Base-by-base conservation (phyloP, 2,329 filamentous ascomycete genomes). In the Hypoxylon sp. region DNA sequence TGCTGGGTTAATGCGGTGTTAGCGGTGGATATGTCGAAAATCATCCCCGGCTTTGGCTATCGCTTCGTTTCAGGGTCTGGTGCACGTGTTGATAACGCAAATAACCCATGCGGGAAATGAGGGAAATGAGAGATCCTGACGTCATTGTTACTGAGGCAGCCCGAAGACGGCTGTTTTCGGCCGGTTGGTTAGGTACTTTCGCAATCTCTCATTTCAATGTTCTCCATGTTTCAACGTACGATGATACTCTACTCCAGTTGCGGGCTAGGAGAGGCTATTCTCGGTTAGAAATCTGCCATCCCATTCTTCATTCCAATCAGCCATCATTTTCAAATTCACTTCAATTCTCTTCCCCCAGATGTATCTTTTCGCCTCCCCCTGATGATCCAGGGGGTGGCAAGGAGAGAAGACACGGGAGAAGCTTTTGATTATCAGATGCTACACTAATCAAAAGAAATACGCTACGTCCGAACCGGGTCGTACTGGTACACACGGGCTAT, bases 301-400 rank as follows among this genome's bases (percentile, higher is more conserved):
- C 51, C 42, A 58, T 54, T 66, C 33, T 25, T 20, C 20, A 37
- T 48, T 59, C 30, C 54, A 49, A 42, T 13, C 44, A 22, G 25
- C 13, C 33, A 44, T 40, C 48, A 59, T 53, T 42, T 48, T 48
- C 53, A 20, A 20, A 20, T 37, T 58, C 25, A 27, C 25, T 5
- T 49, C 30, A 35, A 33, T 50, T 62, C 46, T 59, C 22, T 40
- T 40, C 46, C 13, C 6, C 20, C 48, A 44, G 27, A 64, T 54
- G 49, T 63, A 59, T 66, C 27, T 49, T 61, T 65, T 74, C 58
- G 73, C 75, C 72, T 73, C 75, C 74, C 75, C 75, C 74, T 76
- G 75, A 72, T 66, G 69, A 76, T 76, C 73, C 69, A 74, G 74
- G 74, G 71, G 74, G 74, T 75, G 75, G 74, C 75, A 59, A 77